phyloP scores from a whole-genome alignment of 345 rosid species.

The Camelina hispida region DNA sequence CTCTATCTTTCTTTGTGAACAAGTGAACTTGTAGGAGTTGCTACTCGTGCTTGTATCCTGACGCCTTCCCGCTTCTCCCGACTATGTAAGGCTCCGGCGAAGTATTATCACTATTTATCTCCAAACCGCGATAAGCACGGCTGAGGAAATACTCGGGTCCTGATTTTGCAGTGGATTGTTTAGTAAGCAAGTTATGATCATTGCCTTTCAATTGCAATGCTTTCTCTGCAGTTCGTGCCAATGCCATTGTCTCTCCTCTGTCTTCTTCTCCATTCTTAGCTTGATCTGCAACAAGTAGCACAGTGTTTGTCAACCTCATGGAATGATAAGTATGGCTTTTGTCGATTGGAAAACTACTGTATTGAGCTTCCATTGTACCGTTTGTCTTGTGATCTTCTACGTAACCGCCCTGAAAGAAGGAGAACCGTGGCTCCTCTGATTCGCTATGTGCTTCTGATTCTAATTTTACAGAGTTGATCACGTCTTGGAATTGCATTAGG shows the following conservation, averaged over 20 bases:
- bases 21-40: slow-evolving; percentile 9
- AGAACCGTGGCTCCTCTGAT: slow-evolving; percentile 84
- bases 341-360: not conserved
- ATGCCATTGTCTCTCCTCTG: slow-evolving; percentile 57
- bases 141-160: slow-evolving; percentile 75
- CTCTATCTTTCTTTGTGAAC: not conserved
- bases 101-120: slow-evolving; percentile 52
- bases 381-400: slow-evolving; percentile 50
- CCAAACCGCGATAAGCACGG: slow-evolving; percentile 82
- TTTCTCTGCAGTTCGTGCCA: slow-evolving; percentile 66
- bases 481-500: slow-evolving; percentile 75
- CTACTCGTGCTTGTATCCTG: slow-evolving; percentile 62
- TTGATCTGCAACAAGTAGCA: slow-evolving; percentile 40
- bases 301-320: slow-evolving; percentile 24
- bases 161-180: slow-evolving; percentile 70
- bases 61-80: slow-evolving; percentile 87
- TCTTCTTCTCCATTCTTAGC: slow-evolving; percentile 43
- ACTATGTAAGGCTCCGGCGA: slow-evolving; percentile 57
- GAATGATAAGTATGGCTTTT: not conserved
- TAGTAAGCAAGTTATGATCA: slow-evolving; percentile 48
- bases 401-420: slow-evolving; percentile 81
- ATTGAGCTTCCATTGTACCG: slow-evolving; percentile 21
- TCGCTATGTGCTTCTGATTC: slow-evolving; percentile 33
- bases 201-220: slow-evolving; percentile 65
- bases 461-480: slow-evolving; percentile 53